Conservation (phyloP, 2,329 filamentous ascomycete genomes). For the Clonostachys rhizophaga region DNA sequence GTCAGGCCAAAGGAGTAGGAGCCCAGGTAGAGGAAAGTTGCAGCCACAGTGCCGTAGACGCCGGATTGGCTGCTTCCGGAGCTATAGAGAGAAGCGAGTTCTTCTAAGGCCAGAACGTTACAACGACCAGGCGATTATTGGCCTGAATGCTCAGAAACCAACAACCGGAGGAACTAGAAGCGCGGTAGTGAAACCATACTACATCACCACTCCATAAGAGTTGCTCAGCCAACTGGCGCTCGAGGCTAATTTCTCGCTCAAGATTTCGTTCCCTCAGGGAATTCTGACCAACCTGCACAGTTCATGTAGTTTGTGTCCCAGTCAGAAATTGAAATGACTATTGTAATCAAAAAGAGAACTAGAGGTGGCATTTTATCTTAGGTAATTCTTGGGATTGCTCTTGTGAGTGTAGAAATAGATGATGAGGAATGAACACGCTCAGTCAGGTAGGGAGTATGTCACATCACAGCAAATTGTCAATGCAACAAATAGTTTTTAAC, state of each 20-base stretch:
- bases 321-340: too few relatives aligned
- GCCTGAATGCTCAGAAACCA: neutral
- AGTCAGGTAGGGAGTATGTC: too few relatives aligned
- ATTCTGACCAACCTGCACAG: conserved; percentile 7
- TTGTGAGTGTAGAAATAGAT: too few relatives aligned
- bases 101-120: conserved; percentile 14
- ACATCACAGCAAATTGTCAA: too few relatives aligned
- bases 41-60: conserved; percentile 7
- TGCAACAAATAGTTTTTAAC: too few relatives aligned
- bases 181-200: neutral
- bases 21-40: conserved; percentile 9
- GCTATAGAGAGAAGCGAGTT: conserved; percentile 17
- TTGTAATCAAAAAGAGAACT: too few relatives aligned
- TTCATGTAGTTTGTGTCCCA: too few relatives aligned
- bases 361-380: too few relatives aligned
- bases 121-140: conserved; percentile 1
- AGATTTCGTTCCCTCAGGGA: conserved; percentile 5
- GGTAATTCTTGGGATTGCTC: too few relatives aligned
- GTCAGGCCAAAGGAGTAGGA: conserved; percentile 9
- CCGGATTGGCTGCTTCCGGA: neutral
- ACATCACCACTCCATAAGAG: conserved; percentile 36
- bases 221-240: neutral
- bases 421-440: too few relatives aligned
- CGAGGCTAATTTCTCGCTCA: conserved; percentile 1
- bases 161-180: neutral